phyloP scores from a whole-genome alignment of 495 filamentous ascomycete species.

The Thozetella sp. region DNA sequence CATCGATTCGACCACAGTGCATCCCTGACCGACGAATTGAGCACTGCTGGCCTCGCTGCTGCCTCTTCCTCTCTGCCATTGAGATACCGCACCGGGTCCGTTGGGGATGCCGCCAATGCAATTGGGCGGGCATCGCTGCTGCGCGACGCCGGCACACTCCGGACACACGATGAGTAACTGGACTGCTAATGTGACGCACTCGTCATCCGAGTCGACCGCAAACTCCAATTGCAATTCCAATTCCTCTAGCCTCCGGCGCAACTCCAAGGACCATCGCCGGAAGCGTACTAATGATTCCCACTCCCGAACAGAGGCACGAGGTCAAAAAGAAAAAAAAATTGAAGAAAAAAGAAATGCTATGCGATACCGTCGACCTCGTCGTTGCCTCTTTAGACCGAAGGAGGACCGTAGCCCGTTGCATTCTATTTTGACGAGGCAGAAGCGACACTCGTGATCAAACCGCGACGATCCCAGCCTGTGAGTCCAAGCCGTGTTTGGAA shows the following conservation, averaged over 20 bases:
- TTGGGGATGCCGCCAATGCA: neutral
- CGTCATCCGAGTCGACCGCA: too few relatives aligned
- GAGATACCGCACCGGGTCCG: neutral
- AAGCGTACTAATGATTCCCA: too few relatives aligned
- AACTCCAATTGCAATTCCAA: too few relatives aligned
- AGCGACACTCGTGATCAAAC: conserved; percentile 22
- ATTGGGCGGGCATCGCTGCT: conserved; percentile 7
- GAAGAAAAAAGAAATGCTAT: neutral
- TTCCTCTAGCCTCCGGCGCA: too few relatives aligned
- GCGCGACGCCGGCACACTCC: neutral
- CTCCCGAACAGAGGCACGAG: too few relatives aligned
- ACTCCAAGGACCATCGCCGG: too few relatives aligned
- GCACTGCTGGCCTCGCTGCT: conserved; percentile 6
- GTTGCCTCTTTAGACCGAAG: conserved; percentile 8
- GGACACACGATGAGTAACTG: neutral
- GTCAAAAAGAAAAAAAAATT: too few relatives aligned
- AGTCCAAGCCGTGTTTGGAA: conserved; percentile 6
- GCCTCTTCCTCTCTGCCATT: conserved; percentile 4
- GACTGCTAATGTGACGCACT: neutral
- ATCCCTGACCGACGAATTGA: conserved; percentile 23
- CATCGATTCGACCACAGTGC: conserved; percentile 26
- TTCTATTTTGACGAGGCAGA: conserved; percentile 16
- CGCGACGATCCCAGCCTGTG: conserved; percentile 6
- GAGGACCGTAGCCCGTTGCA: conserved; percentile 9
- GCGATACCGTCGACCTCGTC: neutral